Conservation (phyloP, 371 early-diverging fungal genomes). For the Cladochytrium tenue region DNA sequence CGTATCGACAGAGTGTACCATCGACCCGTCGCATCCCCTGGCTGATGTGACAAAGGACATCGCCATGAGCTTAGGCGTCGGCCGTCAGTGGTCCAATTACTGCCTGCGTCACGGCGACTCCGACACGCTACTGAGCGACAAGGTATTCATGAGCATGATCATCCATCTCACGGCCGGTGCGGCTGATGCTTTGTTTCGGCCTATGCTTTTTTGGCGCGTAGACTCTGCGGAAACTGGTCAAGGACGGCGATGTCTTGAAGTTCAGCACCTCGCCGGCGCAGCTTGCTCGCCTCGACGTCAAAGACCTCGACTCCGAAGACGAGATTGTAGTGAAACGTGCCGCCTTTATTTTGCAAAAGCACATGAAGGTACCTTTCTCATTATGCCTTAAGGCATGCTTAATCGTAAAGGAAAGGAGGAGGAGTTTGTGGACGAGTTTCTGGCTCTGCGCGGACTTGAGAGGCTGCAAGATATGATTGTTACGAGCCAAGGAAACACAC, state of each 20-base stretch:
- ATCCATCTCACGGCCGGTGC: too few relatives aligned
- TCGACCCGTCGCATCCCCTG: conserved; percentile 12
- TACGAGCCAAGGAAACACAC: conserved; percentile 63
- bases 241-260: conserved; percentile 37
- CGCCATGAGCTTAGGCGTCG: conserved; percentile 7
- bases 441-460: conserved; percentile 62
- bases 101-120: conserved; percentile 27
- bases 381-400: neutral
- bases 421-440: conserved; percentile 73
- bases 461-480: conserved; percentile 64
- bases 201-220: conserved; percentile 8
- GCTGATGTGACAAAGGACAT: conserved; percentile 19
- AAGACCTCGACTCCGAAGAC: conserved; percentile 41
- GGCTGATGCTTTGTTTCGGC: neutral
- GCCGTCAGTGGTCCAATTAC: conserved; percentile 10
- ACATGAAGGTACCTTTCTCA: conserved; percentile 54
- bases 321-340: conserved; percentile 63
- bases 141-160: conserved; percentile 16
- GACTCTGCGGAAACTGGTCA: conserved; percentile 36
- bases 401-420: conserved; percentile 49
- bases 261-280: conserved; percentile 42
- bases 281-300: conserved; percentile 38
- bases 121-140: conserved; percentile 33
- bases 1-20: conserved; percentile 20
- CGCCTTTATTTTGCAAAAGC: conserved; percentile 67